Evolutionary conservation across 192 early-diverging fungal species (phyloP).

Genomic region (Mortierella claussenii): DNA sequence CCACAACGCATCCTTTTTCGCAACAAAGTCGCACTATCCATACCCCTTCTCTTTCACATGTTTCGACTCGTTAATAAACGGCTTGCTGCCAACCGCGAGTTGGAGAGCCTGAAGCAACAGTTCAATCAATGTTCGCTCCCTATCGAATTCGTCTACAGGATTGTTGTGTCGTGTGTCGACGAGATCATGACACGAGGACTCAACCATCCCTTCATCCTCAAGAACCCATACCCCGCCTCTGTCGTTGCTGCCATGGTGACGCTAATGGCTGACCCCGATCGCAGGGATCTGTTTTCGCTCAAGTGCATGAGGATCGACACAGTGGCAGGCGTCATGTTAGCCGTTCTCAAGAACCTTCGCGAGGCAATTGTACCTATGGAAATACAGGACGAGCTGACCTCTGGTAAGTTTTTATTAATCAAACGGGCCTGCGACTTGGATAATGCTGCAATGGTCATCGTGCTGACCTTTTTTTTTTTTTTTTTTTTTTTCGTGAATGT

Average conservation of each 20-base stretch:
- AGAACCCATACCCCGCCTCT: constrained; percentile 39
- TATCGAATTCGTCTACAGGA: constrained; percentile 48
- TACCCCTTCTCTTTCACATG: too few species aligned
- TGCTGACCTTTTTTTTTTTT: neutral
- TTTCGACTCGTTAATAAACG: constrained; percentile 50
- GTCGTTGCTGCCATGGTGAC: constrained; percentile 40
- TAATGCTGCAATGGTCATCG: neutral
- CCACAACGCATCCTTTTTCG: neutral
- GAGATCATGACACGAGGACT: constrained; percentile 50
- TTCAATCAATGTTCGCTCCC: constrained; percentile 53
- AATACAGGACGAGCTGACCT: constrained; percentile 45
- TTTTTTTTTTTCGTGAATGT: neutral
- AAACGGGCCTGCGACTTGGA: too few species aligned
- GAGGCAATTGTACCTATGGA: constrained; percentile 46
- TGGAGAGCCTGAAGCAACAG: constrained; percentile 35
- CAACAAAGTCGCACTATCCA: too few species aligned
- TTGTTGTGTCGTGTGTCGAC: constrained; percentile 40
- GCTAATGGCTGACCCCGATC: constrained; percentile 45
- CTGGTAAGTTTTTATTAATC: constrained; percentile 15
- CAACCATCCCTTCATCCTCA: constrained; percentile 47
- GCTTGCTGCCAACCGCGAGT: constrained; percentile 32
- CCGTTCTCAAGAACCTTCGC: constrained; percentile 42
- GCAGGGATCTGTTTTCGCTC: constrained; percentile 38
- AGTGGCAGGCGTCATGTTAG: constrained; percentile 45
- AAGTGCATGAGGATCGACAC: constrained; percentile 50